A percentile compares a stretch with the other conserved stretches of the same genome.
Evolutionary conservation across 805 yeast genomes (phyloP).

Genomic region (Scheffersomyces stipitis): DNA sequence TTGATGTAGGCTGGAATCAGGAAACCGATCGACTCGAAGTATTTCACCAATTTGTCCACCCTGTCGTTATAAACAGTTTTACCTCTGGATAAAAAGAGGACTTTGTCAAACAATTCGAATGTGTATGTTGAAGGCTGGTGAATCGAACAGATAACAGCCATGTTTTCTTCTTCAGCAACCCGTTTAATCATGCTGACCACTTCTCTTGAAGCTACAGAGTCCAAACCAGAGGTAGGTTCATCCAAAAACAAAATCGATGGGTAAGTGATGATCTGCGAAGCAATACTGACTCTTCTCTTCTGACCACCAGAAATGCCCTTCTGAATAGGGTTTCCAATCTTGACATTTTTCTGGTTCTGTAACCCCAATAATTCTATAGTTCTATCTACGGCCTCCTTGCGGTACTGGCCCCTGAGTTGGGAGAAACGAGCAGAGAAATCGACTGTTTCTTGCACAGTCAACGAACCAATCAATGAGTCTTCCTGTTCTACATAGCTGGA

Average conservation of each 20-base stretch:
- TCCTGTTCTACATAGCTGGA: conserved; percentile 22
- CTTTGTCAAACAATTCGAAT: conserved; percentile 32
- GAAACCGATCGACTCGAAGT: conserved; percentile 19
- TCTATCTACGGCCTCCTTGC: conserved; percentile 10
- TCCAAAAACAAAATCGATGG: conserved; percentile 10
- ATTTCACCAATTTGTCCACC: conserved; percentile 9
- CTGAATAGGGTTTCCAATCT: conserved; percentile 19
- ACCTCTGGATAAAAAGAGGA: conserved; percentile 24
- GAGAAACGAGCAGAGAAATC: conserved; percentile 17
- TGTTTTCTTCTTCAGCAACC: not conserved
- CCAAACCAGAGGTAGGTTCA: conserved; percentile 11
- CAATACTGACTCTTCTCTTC: conserved; percentile 21
- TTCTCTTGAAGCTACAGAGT: conserved; percentile 14
- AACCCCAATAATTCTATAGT: conserved; percentile 14
- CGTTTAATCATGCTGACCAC: not conserved
- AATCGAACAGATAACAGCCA: conserved; percentile 42
- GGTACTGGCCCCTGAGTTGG: conserved; percentile 11
- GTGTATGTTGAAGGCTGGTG: conserved; percentile 51
- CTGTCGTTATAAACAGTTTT: conserved; percentile 19
- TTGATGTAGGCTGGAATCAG: conserved; percentile 18
- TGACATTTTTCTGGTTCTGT: conserved; percentile 11
- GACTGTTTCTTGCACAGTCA: conserved; percentile 20
- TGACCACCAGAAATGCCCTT: conserved; percentile 25
- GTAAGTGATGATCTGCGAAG: conserved; percentile 16
- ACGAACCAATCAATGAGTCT: conserved; percentile 19